Evolutionary conservation across 805 yeast species (phyloP), one percentile per base, ranked within the genome.

Genomic region (Nakazawaea holstii): DNA sequence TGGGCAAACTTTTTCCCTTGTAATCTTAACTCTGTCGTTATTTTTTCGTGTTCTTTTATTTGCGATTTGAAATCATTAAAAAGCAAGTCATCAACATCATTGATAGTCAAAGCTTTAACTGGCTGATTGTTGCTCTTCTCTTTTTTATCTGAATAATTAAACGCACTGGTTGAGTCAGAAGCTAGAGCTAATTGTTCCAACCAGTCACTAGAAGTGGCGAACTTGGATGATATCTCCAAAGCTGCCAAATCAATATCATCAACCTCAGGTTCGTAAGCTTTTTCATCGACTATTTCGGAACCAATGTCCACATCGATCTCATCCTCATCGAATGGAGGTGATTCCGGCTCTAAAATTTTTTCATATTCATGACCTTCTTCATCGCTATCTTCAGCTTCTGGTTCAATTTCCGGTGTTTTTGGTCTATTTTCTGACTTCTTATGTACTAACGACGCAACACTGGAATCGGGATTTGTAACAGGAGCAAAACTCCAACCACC

Each of bases 231-330:
- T 56, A 35, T 58, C 55, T 48, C 66, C 53, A 69, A 62, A 52
- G 66, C 70, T 33, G 58, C 74, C 60, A 73, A 65, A 55, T 77
- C 81, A 1, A 67, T 59, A 29, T 69, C 76, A 24, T 66, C 67
- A 13, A 75, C 64, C 49, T 79, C 79, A 0, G 92, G 92, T 60
- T 86, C 94, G 58, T 77, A 86, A 2, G 80, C 84, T 55, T 79
- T 83, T 53, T 82, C 87, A 42, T 74, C 70, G 6, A 83, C 70
- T 17, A 80, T 59, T 2, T 72, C 75, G 14, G 52, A 35, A 6
- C 48, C 46, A 8, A 43, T 45, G 8, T 39, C 44, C 57, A 53
- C 54, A 61, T 59, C 53, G 58, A 58, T 29, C 37, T 46, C 48
- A 17, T 43, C 42, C 9, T 45, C 40, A 28, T 50, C 43, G 17